These are phyloP conservation scores for Chrysopogon serrulatus DNA, from an alignment of 176 grass and related monocot species.

Conservation along the genomic window DNA sequence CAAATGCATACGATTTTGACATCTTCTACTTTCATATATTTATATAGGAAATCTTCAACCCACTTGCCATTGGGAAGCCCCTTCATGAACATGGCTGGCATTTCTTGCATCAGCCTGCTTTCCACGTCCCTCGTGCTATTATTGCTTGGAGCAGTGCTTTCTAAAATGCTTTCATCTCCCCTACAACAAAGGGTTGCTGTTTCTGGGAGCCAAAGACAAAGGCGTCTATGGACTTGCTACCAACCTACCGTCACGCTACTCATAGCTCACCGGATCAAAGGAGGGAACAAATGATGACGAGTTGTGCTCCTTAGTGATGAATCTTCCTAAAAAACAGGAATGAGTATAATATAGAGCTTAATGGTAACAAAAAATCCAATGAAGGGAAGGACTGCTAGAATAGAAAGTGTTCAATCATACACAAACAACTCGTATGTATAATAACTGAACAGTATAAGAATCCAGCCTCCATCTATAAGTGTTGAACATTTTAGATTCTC, in stretches of 20 bases:
- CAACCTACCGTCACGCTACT: background rate
- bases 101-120: background rate
- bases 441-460: too few species aligned
- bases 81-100: too few species aligned
- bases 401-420: background rate
- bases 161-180: background rate
- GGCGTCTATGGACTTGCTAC: background rate
- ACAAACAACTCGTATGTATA: background rate
- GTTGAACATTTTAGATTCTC: background rate
- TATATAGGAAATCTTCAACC: too few species aligned
- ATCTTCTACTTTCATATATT: too few species aligned
- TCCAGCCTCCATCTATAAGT: too few species aligned
- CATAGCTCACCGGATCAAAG: background rate
- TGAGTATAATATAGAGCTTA: background rate
- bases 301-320: background rate
- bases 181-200: background rate
- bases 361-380: background rate
- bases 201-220: background rate
- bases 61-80: too few species aligned
- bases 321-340: conserved; percentile 13
- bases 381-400: background rate
- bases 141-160: background rate
- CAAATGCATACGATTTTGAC: too few species aligned
- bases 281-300: background rate
- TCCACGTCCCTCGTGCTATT: too few species aligned